A percentile compares a stretch with the other conserved stretches of the same genome.
These are phyloP conservation scores for Mucor circinelloides DNA, from an alignment of 371 early-diverging fungal genomes.

Conservation along the genomic window DNA sequence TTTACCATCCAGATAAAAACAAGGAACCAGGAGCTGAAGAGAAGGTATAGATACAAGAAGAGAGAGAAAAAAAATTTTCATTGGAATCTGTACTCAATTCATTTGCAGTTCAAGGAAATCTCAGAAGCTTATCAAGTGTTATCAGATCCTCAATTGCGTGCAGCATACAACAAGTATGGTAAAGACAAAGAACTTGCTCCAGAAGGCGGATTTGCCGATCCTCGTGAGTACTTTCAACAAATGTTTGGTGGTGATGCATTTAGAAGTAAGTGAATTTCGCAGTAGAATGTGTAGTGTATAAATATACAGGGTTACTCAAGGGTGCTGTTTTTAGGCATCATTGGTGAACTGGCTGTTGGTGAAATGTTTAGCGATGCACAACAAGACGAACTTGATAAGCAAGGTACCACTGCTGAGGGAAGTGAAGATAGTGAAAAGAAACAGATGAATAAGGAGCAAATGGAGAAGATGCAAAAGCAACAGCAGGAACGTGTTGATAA, in stretches of 20 bases:
- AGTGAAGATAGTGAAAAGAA: slow-evolving; percentile 3
- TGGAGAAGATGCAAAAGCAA: slow-evolving; percentile 49
- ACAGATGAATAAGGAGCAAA: slow-evolving; percentile 59
- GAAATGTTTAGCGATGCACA: slow-evolving; percentile 46
- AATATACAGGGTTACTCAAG: not conserved
- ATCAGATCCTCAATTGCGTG: slow-evolving; percentile 87
- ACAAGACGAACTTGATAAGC: slow-evolving; percentile 21
- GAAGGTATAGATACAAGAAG: slow-evolving; percentile 53
- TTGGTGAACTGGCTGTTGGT: slow-evolving; percentile 52
- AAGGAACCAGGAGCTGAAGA: slow-evolving; percentile 87
- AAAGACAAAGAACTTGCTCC: slow-evolving; percentile 71
- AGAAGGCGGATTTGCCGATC: slow-evolving; percentile 82
- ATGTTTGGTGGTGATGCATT: slow-evolving; percentile 96
- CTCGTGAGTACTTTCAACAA: slow-evolving; percentile 90
- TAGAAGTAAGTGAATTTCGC: slow-evolving; percentile 31
- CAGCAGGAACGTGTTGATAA: slow-evolving; percentile 76
- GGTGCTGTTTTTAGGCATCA: slow-evolving; percentile 31
- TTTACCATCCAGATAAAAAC: slow-evolving; percentile 98
- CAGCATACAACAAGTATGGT: slow-evolving; percentile 89
- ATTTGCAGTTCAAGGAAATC: slow-evolving; percentile 82
- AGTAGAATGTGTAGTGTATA: not conserved
- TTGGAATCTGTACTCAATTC: not conserved
- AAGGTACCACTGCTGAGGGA: not conserved
- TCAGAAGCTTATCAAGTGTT: slow-evolving; percentile 95
- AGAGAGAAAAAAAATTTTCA: not conserved